Conservation (phyloP, 2,329 filamentous ascomycete species). For the Hypoxylon sp. region DNA sequence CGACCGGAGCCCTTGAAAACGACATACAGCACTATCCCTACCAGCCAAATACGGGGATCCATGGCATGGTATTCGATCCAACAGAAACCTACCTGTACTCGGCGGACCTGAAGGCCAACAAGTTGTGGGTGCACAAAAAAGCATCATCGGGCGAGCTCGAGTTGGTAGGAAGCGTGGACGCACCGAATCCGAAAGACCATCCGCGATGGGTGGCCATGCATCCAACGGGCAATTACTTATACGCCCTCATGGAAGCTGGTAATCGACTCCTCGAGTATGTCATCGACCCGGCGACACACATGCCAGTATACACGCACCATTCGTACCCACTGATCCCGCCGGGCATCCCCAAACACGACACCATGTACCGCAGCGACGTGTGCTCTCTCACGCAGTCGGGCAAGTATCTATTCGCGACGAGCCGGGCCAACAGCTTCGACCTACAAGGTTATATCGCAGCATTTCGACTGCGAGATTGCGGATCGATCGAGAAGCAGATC, state of each 20-base stretch:
- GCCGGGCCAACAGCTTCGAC: constrained; percentile 78
- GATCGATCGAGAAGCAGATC: constrained; percentile 79
- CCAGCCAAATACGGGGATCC: constrained; percentile 74
- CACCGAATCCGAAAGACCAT: constrained; percentile 76
- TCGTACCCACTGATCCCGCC: constrained; percentile 82
- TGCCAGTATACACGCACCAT: constrained; percentile 81
- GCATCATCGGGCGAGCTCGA: constrained; percentile 66
- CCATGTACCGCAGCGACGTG: constrained; percentile 86
- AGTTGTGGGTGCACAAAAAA: constrained; percentile 86
- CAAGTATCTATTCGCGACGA: constrained; percentile 82
- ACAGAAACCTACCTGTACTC: constrained; percentile 80
- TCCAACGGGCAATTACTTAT: constrained; percentile 78
- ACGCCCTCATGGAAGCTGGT: constrained; percentile 89
- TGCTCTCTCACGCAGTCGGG: constrained; percentile 74
- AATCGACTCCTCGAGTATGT: constrained; percentile 85
- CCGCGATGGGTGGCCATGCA: constrained; percentile 90
- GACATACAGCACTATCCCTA: constrained; percentile 80
- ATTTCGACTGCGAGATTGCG: constrained; percentile 74
- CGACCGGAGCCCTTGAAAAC: constrained; percentile 64
- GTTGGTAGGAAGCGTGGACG: constrained; percentile 76
- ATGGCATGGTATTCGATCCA: constrained; percentile 84
- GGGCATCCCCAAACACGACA: constrained; percentile 63
- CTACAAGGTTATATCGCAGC: constrained; percentile 85
- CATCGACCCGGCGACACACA: constrained; percentile 75
- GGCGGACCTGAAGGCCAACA: constrained; percentile 79